These are phyloP conservation scores for Backusella mclennaniae DNA, from an alignment of 192 early-diverging fungal genomes.

Conservation along the genomic window DNA sequence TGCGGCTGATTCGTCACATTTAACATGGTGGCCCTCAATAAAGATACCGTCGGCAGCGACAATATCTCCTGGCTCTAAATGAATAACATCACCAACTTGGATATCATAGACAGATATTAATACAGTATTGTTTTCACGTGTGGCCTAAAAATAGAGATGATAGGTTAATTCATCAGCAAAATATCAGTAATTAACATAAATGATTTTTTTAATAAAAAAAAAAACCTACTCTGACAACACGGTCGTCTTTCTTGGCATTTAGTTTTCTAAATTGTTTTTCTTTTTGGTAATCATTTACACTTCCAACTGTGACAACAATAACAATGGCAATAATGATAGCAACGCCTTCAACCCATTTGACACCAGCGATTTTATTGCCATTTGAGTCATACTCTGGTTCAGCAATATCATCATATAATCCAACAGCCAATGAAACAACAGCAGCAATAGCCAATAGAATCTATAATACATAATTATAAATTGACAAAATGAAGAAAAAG, in stretches of 20 bases:
- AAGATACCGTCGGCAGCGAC: slow-evolving; percentile 90
- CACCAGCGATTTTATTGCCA: slow-evolving; percentile 42
- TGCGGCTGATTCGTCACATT: slow-evolving; percentile 88
- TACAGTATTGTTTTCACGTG: slow-evolving; percentile 65
- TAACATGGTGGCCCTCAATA: slow-evolving; percentile 75
- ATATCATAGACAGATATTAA: slow-evolving; percentile 78
- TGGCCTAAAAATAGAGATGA: slow-evolving; percentile 42
- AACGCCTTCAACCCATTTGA: slow-evolving; percentile 86
- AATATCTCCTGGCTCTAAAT: slow-evolving; percentile 91
- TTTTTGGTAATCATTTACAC: slow-evolving; percentile 85
- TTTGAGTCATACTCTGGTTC: slow-evolving; percentile 38
- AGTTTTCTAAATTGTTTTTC: slow-evolving; percentile 83
- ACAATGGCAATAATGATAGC: slow-evolving; percentile 79
- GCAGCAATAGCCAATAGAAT: slow-evolving; percentile 78
- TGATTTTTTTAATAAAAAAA: background rate
- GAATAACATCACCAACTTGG: slow-evolving; percentile 87
- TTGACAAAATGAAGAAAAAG: background rate
- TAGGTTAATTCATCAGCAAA: background rate
- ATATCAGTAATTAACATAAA: background rate
- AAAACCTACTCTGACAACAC: slow-evolving; percentile 57
- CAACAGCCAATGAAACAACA: slow-evolving; percentile 73
- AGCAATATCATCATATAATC: slow-evolving; percentile 78
- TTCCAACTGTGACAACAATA: slow-evolving; percentile 76
- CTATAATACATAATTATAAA: slow-evolving; percentile 27
- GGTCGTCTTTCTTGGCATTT: slow-evolving; percentile 85